Conservation (phyloP, 1,284 basidiomycete genomes). For the Pascua sp. region DNA sequence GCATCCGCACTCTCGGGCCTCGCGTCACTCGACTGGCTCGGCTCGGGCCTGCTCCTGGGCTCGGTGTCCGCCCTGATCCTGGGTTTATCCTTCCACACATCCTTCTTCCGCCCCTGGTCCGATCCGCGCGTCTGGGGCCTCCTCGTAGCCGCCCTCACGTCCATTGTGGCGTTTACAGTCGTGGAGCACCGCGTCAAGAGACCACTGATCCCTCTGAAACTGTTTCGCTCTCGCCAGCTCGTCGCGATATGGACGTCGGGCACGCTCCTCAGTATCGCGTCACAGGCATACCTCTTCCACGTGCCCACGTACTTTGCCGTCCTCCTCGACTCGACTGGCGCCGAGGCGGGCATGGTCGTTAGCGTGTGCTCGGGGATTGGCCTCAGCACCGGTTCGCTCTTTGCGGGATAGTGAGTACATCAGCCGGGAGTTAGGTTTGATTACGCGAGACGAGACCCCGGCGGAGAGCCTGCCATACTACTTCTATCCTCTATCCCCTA, state of each 20-base stretch:
- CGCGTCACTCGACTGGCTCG: slow-evolving; percentile 40
- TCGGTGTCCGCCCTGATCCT: slow-evolving; percentile 71
- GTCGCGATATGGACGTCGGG: slow-evolving; percentile 39
- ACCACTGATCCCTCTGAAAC: slow-evolving; percentile 73
- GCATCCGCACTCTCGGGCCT: slow-evolving; percentile 29
- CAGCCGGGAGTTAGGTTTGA: too few relatives aligned
- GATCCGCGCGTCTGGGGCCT: slow-evolving; percentile 66
- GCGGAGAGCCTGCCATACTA: background rate
- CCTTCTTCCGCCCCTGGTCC: slow-evolving; percentile 74
- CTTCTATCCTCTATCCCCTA: background rate
- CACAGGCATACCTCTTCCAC: slow-evolving; percentile 60
- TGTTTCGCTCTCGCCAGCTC: slow-evolving; percentile 70
- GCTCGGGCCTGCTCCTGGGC: slow-evolving; percentile 58
- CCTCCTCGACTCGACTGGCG: slow-evolving; percentile 39
- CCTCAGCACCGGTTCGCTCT: slow-evolving; percentile 74
- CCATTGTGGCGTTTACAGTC: slow-evolving; percentile 58
- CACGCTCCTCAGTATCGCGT: slow-evolving; percentile 61
- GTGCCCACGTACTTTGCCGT: slow-evolving; percentile 48
- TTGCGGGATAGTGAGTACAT: slow-evolving; percentile 69
- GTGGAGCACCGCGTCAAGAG: slow-evolving; percentile 70
- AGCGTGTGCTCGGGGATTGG: slow-evolving; percentile 75
- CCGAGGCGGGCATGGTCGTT: slow-evolving; percentile 48
- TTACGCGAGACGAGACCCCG: too few relatives aligned
- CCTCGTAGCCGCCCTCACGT: slow-evolving; percentile 58
- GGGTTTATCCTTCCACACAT: slow-evolving; percentile 73